Evolutionary conservation across 1,284 basidiomycete species (phyloP).

Genomic region (Hypsizygus ulmarius): DNA sequence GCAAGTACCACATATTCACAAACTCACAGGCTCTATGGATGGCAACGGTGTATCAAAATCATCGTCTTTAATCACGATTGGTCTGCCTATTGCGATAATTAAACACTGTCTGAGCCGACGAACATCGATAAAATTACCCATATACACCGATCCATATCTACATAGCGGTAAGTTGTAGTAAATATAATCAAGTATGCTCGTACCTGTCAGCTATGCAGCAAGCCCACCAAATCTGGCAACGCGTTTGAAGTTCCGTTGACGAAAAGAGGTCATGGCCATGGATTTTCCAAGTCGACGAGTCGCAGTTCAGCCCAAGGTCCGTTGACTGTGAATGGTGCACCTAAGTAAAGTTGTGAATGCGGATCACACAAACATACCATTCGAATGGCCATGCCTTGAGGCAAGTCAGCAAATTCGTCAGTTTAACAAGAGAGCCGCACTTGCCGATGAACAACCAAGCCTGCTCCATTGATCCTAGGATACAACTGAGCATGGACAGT

Average conservation of each 20-base stretch:
- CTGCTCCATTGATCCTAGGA: constrained; percentile 61
- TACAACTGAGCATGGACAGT: not conserved
- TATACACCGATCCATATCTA: constrained; percentile 67
- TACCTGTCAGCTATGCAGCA: constrained; percentile 76
- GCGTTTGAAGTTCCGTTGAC: constrained; percentile 69
- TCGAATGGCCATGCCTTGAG: constrained; percentile 67
- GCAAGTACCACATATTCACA: not conserved
- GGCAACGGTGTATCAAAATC: constrained; percentile 76
- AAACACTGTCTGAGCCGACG: not conserved
- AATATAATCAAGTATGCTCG: constrained; percentile 12
- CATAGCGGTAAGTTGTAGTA: constrained; percentile 1
- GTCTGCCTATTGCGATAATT: constrained; percentile 46
- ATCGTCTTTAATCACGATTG: constrained; percentile 66
- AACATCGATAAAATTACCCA: constrained; percentile 41
- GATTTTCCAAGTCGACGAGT: constrained; percentile 74
- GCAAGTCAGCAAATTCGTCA: constrained; percentile 3
- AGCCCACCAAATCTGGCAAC: constrained; percentile 83
- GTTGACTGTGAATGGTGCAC: constrained; percentile 53
- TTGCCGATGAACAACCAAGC: constrained; percentile 79
- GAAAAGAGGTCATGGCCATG: constrained; percentile 65
- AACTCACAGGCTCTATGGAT: constrained; percentile 48
- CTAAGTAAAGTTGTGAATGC: constrained; percentile 11
- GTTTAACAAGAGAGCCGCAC: constrained; percentile 21
- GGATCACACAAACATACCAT: constrained; percentile 49
- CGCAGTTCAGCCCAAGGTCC: constrained; percentile 80